These are phyloP conservation scores for Ogataea sp. DNA, from an alignment of 805 yeast species.

Conservation along the genomic window DNA sequence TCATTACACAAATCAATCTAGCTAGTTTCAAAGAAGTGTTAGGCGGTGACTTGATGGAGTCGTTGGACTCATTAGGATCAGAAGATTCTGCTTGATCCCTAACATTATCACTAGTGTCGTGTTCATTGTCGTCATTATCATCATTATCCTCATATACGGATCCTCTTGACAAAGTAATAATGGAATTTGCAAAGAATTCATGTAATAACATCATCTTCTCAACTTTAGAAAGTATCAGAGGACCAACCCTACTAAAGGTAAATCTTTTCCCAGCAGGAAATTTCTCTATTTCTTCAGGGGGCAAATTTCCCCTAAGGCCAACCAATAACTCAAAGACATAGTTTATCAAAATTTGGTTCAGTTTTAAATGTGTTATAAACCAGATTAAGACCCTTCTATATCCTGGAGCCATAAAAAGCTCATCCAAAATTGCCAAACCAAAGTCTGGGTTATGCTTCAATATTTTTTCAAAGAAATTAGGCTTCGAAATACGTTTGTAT, in stretches of 20 bases:
- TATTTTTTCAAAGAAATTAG: slow-evolving; percentile 38
- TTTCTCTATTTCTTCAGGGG: not conserved
- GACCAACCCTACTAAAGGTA: slow-evolving; percentile 50
- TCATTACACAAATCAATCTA: slow-evolving; percentile 54
- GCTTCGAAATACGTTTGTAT: slow-evolving; percentile 36
- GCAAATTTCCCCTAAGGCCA: slow-evolving; percentile 43
- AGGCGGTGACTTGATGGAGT: too few relatives aligned
- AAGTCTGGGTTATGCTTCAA: slow-evolving; percentile 43
- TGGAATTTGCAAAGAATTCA: slow-evolving; percentile 55
- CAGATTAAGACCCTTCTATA: slow-evolving; percentile 56
- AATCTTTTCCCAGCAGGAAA: slow-evolving; percentile 8
- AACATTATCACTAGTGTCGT: slow-evolving; percentile 7
- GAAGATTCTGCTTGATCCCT: slow-evolving; percentile 12
- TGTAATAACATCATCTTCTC: slow-evolving; percentile 63
- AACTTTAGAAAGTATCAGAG: slow-evolving; percentile 42
- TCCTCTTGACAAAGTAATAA: slow-evolving; percentile 33
- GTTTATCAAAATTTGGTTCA: slow-evolving; percentile 48
- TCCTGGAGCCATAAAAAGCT: slow-evolving; percentile 62
- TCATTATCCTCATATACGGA: slow-evolving; percentile 15
- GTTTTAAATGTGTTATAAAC: slow-evolving; percentile 56
- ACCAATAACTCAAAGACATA: slow-evolving; percentile 55
- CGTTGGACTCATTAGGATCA: slow-evolving; percentile 23
- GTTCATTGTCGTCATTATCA: slow-evolving; percentile 7
- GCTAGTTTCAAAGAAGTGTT: slow-evolving; percentile 32
- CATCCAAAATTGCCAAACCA: slow-evolving; percentile 54